These are phyloP conservation scores for Capsella bursapastoris DNA, from an alignment of 345 rosid species.

Conservation along the genomic window DNA sequence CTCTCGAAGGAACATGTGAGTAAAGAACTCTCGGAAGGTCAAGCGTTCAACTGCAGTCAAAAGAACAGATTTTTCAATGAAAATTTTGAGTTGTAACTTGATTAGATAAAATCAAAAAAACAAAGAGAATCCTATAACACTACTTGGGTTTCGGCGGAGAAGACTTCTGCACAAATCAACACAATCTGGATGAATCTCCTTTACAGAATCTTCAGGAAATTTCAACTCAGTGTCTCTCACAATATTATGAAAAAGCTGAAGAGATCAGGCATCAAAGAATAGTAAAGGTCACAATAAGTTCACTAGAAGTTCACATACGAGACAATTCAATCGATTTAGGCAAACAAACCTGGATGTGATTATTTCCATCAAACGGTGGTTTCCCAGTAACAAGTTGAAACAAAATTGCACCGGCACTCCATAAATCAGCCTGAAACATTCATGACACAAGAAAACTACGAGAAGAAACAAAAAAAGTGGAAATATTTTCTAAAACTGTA, in stretches of 20 bases:
- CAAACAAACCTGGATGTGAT: constrained; percentile 62
- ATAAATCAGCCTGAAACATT: constrained; percentile 70
- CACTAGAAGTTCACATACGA: constrained; percentile 4
- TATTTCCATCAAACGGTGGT: constrained; percentile 79
- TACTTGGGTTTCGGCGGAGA: constrained; percentile 73
- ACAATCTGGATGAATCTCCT: constrained; percentile 73
- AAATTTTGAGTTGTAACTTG: neutral
- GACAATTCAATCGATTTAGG: neutral
- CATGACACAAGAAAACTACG: neutral
- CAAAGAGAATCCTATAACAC: constrained; percentile 19
- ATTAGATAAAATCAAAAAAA: constrained; percentile 4
- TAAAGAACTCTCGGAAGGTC: constrained; percentile 74
- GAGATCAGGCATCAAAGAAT: constrained; percentile 33
- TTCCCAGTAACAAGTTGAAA: constrained; percentile 84
- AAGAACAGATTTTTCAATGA: neutral
- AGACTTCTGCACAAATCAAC: constrained; percentile 76
- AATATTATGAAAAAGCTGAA: constrained; percentile 79
- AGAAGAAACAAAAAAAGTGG: neutral
- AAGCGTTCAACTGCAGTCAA: constrained; percentile 65
- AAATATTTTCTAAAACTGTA: neutral
- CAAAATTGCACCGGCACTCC: constrained; percentile 91
- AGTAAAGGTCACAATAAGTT: neutral
- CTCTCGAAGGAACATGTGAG: constrained; percentile 64
- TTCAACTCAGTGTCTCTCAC: constrained; percentile 68
- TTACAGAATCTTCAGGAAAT: constrained; percentile 63